Percentiles rank a stretch among this genome's conserved stretches.
phyloP scores from a whole-genome alignment of 805 yeast species.

The Scheffersomyces ergatensis region DNA sequence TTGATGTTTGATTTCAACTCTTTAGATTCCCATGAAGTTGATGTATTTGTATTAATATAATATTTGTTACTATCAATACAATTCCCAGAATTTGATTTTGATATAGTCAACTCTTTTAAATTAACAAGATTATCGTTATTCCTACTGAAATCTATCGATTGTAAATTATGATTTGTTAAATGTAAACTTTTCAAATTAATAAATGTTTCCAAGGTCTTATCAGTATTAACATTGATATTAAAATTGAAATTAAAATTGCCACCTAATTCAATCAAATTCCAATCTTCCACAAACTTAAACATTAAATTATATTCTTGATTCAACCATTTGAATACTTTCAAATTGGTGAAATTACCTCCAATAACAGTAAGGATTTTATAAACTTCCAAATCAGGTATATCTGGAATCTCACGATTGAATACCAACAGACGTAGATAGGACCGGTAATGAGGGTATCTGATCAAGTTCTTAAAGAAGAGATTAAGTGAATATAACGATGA shows the following conservation, averaged over 20 bases:
- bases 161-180: constrained; percentile 11
- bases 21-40: constrained; percentile 1
- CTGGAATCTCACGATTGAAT: constrained; percentile 16
- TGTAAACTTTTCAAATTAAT: constrained; percentile 10
- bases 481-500: constrained; percentile 15
- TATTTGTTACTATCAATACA: constrained; percentile 3
- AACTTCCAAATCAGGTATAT: constrained; percentile 19
- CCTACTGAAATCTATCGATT: constrained; percentile 9
- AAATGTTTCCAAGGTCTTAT: constrained; percentile 2
- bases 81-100: constrained; percentile 4
- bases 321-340: constrained; percentile 17
- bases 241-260: constrained; percentile 16
- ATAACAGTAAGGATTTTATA: background rate
- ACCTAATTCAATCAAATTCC: constrained; percentile 10
- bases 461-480: constrained; percentile 15
- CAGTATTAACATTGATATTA: constrained; percentile 10
- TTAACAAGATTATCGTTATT: constrained; percentile 3
- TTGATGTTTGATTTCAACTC: constrained; percentile 2
- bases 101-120: constrained; percentile 13
- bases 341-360: constrained; percentile 5
- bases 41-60: background rate
- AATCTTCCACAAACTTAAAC: constrained; percentile 8
- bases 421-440: constrained; percentile 10
- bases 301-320: constrained; percentile 12
- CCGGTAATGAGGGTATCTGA: constrained; percentile 8